Conservation (phyloP, 805 yeast genomes). For the Kodamaea kaohsiungensis region DNA sequence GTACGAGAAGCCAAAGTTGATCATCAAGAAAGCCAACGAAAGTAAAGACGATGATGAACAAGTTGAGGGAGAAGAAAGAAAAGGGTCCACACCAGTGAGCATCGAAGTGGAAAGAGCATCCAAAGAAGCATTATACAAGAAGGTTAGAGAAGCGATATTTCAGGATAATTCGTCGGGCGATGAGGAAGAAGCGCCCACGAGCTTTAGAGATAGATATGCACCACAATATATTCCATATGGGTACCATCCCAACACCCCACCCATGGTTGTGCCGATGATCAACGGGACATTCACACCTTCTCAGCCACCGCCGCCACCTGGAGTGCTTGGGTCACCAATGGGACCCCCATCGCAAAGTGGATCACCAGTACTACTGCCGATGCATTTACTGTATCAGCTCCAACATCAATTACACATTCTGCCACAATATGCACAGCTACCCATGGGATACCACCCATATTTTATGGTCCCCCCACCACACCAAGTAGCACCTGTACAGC, state of each 20-base stretch:
- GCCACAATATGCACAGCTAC: background rate
- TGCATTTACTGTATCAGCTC: slow-evolving; percentile 4
- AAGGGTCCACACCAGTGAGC: slow-evolving; percentile 17
- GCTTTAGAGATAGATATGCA: background rate
- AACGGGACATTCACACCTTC: slow-evolving; percentile 1
- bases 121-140: slow-evolving; percentile 45
- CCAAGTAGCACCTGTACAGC: background rate
- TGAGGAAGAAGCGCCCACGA: background rate
- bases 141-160: slow-evolving; percentile 41
- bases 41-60: background rate
- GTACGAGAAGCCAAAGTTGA: background rate
- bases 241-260: background rate
- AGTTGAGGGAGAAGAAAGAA: slow-evolving; percentile 7
- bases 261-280: background rate
- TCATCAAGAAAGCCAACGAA: slow-evolving; percentile 1
- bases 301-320: background rate
- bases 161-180: slow-evolving; percentile 8
- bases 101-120: slow-evolving; percentile 38
- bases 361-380: slow-evolving; percentile 3
- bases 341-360: slow-evolving; percentile 3
- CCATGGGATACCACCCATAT: slow-evolving; percentile 1
- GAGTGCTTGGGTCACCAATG: background rate
- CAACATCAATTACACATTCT: slow-evolving; percentile 3
- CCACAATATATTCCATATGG: background rate
- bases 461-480: background rate